These are phyloP conservation scores for Osmanthus fragrans DNA, from an alignment of 257 asterid genomes.

Conservation along the genomic window DNA sequence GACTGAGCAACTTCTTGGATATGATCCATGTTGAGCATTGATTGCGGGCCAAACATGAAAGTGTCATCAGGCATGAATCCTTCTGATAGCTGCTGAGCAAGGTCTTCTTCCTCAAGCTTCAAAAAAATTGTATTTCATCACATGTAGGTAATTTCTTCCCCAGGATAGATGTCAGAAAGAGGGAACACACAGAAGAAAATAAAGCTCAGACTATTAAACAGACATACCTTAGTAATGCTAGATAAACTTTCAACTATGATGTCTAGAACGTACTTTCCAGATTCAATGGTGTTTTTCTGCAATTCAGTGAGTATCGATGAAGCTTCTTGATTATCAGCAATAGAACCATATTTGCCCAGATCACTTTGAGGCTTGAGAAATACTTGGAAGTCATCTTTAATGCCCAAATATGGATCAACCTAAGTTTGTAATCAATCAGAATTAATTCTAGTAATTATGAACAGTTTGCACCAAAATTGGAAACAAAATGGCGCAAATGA, in stretches of 20 bases:
- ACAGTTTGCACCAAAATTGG: not conserved
- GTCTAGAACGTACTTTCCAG: slow-evolving; percentile 46
- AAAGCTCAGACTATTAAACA: slow-evolving; percentile 7
- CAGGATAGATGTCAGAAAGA: not conserved
- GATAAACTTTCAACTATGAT: slow-evolving; percentile 58
- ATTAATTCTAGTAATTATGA: slow-evolving; percentile 7
- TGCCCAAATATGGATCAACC: slow-evolving; percentile 90
- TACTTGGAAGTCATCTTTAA: slow-evolving; percentile 77
- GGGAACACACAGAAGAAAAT: not conserved
- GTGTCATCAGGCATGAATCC: slow-evolving; percentile 82
- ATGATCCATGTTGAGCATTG: slow-evolving; percentile 63
- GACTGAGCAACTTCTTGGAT: slow-evolving; percentile 48
- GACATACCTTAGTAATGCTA: slow-evolving; percentile 60
- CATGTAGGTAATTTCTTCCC: not conserved
- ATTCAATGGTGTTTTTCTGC: slow-evolving; percentile 52
- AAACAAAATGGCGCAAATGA: slow-evolving; percentile 9
- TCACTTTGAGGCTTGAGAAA: slow-evolving; percentile 63
- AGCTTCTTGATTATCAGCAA: slow-evolving; percentile 70
- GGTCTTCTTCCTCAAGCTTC: slow-evolving; percentile 69
- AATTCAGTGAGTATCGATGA: slow-evolving; percentile 51
- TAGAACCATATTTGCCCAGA: slow-evolving; percentile 57
- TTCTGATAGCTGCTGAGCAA: slow-evolving; percentile 70
- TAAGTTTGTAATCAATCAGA: slow-evolving; percentile 25
- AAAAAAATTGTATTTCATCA: slow-evolving; percentile 16
- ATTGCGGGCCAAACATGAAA: slow-evolving; percentile 71